These are phyloP conservation scores for Phytophthora pinifolia DNA, from an alignment of 352 stramenopile species.

Conservation along the genomic window DNA sequence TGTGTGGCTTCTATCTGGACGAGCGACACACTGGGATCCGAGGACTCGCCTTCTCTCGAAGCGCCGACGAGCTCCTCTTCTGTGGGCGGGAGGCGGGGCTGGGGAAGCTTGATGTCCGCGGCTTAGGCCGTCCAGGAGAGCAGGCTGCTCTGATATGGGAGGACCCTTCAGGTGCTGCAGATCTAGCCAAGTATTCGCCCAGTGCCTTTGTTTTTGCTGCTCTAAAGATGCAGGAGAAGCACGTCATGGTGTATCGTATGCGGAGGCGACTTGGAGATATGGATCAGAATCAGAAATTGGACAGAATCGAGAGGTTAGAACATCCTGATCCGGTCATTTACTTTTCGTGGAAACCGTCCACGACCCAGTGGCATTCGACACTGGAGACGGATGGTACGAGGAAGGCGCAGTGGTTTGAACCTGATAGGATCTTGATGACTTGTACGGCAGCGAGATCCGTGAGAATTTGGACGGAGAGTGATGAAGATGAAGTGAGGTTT, in stretches of 20 bases:
- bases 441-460: conserved; percentile 52
- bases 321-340: conserved; percentile 75
- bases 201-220: conserved; percentile 67
- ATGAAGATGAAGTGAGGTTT: conserved; percentile 22
- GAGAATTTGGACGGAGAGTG: conserved; percentile 65
- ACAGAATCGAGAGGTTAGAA: conserved; percentile 39
- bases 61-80: conserved; percentile 57
- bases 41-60: conserved; percentile 66
- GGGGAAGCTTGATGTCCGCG: conserved; percentile 51
- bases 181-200: conserved; percentile 80
- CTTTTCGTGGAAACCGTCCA: conserved; percentile 80
- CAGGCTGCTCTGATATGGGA: conserved; percentile 31
- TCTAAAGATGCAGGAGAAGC: conserved; percentile 30
- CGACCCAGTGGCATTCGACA: conserved; percentile 50
- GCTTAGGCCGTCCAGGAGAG: conserved; percentile 5
- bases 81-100: conserved; percentile 41
- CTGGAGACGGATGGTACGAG: conserved; percentile 56
- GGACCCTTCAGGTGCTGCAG: conserved; percentile 7
- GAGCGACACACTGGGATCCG: conserved; percentile 28
- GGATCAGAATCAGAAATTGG: conserved; percentile 21
- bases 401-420: conserved; percentile 76
- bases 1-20: conserved; percentile 50
- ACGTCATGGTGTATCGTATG: conserved; percentile 68
- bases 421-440: conserved; percentile 71
- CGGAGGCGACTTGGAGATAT: conserved; percentile 13